These are phyloP conservation scores for Crithidia mellificae DNA, from an alignment of 208 protist species.

Conservation along the genomic window DNA sequence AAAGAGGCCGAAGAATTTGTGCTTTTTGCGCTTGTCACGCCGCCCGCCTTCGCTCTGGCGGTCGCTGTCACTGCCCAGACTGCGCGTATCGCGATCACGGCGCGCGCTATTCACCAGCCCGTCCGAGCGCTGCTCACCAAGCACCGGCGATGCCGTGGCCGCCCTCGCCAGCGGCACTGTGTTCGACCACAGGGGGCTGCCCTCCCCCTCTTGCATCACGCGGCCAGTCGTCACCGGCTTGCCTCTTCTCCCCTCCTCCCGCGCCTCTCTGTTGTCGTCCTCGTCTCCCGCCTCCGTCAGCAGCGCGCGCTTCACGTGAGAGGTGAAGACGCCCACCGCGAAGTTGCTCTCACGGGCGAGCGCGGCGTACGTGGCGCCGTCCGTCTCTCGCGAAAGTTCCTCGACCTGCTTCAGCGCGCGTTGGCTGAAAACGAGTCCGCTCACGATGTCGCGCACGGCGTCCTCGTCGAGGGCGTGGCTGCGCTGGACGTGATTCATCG, in stretches of 20 bases:
- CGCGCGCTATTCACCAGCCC: slow-evolving; percentile 21
- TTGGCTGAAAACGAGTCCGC: slow-evolving; percentile 51
- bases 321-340: slow-evolving; percentile 17
- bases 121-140: slow-evolving; percentile 2
- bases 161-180: background rate
- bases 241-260: background rate
- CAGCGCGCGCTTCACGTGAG: slow-evolving; percentile 18
- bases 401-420: slow-evolving; percentile 46
- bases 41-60: background rate
- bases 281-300: background rate
- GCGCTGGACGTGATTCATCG: slow-evolving; percentile 49
- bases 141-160: background rate
- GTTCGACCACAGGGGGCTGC: background rate
- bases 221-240: background rate
- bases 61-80: background rate
- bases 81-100: background rate
- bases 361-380: slow-evolving; percentile 10
- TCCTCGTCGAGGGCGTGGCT: slow-evolving; percentile 36
- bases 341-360: slow-evolving; percentile 26
- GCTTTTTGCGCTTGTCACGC: background rate
- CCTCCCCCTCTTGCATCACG: background rate
- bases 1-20: slow-evolving; percentile 13
- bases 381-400: slow-evolving; percentile 20
- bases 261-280: too few species aligned
- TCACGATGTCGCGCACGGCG: slow-evolving; percentile 50